Percentiles rank a stretch among this genome's conserved stretches.
phyloP scores from a whole-genome alignment of 106 monocot genomes.

The Triglochin maritima region DNA sequence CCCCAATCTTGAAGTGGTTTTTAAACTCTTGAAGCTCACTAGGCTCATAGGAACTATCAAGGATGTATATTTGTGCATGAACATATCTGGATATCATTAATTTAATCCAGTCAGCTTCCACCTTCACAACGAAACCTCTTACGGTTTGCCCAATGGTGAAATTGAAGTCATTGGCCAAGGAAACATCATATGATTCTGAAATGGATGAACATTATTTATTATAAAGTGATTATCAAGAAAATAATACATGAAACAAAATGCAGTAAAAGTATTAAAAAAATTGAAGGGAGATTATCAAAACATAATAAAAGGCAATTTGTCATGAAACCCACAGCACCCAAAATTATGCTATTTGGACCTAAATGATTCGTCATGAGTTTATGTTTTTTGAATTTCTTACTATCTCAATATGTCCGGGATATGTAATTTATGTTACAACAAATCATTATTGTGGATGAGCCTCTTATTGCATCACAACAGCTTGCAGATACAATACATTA shows the following conservation, averaged over 20 bases:
- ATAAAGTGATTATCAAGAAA: background rate
- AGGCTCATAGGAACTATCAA: constrained; percentile 84
- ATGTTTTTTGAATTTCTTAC: no score
- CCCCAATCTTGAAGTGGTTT: constrained; percentile 49
- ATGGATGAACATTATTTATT: constrained; percentile 1
- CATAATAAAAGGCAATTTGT: no score
- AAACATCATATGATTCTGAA: background rate
- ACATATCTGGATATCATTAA: constrained; percentile 33
- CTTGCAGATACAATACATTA: no score
- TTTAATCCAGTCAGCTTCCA: constrained; percentile 66
- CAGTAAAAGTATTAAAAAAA: background rate
- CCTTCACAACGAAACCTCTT: constrained; percentile 62
- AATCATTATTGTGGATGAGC: no score
- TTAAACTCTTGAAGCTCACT: constrained; percentile 63
- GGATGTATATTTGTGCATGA: constrained; percentile 19
- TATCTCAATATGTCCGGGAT: no score
- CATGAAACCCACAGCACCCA: no score
- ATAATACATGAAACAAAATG: constrained; percentile 3
- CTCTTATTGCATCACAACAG: no score
- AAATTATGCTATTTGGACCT: no score
- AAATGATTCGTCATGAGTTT: no score
- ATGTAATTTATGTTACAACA: no score
- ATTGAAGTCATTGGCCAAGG: constrained; percentile 11
- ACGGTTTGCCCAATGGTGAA: constrained; percentile 41
- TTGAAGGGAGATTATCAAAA: background rate